Base-by-base conservation (phyloP, 176 grass and related monocot genomes). In the Rhynchospora pubera region DNA sequence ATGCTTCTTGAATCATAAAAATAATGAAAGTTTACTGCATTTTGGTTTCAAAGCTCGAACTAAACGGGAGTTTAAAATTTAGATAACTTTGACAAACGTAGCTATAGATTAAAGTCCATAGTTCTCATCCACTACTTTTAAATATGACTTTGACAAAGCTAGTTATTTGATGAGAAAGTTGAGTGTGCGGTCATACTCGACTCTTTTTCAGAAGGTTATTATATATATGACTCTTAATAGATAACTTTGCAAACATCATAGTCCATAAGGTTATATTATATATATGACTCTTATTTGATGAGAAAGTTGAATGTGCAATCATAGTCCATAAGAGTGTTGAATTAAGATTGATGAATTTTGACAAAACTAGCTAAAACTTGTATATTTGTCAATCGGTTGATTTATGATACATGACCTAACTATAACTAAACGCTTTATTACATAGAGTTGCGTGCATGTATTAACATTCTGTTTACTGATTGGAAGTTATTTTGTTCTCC, bases 131-230 rank as follows among this genome's bases (percentile, higher is more conserved):
- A 5, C 47, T 75, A 28, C 47, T 28, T 52, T 53, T 28, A 75
- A 75, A 74, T 75, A 53, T 51, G 71, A 75, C 71, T 47, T 52
- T 52, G 71, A 75, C 70, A 75, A 26, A 71, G 16, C 18, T 5
- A 47, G 67, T 71, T 52, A 51, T 46, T 44, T 71, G 67, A 26
- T 52, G 26, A 75, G 47, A 21, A 53, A 53, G 21, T 75, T 75
- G 52, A 75, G 71, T 75, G 47, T 75, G 45, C 46, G 6, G 71
- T 75, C 71, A 16, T 53, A 52, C 5, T 52, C 71, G 5, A 13
- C 22, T 53, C 52, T 3, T 32, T 75, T 52, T 75, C 12, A 15
- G 52, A 52, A 69, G 34, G 65, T 14, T 34, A 44, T 12, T 44
- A 28, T 28, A 28, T 28, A 28, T 44, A 1, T 43, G 63, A 34